phyloP scores from a whole-genome alignment of 1,284 basidiomycete genomes.

The Apiotrichum laibachii region DNA sequence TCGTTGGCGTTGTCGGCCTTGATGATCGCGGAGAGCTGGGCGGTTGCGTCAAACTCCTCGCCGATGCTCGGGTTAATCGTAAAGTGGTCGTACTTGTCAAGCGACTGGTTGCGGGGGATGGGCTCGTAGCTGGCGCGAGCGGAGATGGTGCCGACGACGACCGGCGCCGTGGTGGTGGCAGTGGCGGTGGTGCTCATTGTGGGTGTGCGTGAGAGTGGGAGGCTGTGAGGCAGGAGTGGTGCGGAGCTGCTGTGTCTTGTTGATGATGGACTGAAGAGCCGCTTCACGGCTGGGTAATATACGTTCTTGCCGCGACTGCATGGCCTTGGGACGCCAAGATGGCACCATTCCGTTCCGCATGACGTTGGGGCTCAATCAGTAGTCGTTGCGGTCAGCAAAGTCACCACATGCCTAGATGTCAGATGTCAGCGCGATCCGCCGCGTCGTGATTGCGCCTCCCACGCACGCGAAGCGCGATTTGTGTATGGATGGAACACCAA shows the following conservation, averaged over 20 bases:
- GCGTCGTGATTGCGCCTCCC: no score
- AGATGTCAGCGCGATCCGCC: no score
- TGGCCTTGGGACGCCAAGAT: no score
- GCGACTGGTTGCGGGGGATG: constrained; percentile 4
- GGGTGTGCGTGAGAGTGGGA: not conserved
- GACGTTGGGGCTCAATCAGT: no score
- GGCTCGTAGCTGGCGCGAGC: constrained; percentile 7
- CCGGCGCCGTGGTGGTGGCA: not conserved
- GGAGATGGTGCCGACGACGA: constrained; percentile 3
- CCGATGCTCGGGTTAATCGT: constrained; percentile 15
- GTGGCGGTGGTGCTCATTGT: not conserved
- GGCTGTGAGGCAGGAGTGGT: not conserved
- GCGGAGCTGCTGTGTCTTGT: not conserved
- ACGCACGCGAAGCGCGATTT: no score
- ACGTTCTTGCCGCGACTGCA: no score
- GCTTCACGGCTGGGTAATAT: no score
- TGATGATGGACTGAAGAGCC: no score
- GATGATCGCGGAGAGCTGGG: constrained; percentile 15
- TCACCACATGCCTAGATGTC: no score
- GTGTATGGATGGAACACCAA: no score
- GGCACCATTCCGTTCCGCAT: no score
- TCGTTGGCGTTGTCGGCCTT: constrained; percentile 20
- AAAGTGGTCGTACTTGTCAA: constrained; percentile 10
- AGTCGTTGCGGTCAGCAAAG: no score
- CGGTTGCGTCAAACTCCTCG: constrained; percentile 10